Conservation (phyloP, 2,329 filamentous ascomycete species). For the Penicillium expansum region DNA sequence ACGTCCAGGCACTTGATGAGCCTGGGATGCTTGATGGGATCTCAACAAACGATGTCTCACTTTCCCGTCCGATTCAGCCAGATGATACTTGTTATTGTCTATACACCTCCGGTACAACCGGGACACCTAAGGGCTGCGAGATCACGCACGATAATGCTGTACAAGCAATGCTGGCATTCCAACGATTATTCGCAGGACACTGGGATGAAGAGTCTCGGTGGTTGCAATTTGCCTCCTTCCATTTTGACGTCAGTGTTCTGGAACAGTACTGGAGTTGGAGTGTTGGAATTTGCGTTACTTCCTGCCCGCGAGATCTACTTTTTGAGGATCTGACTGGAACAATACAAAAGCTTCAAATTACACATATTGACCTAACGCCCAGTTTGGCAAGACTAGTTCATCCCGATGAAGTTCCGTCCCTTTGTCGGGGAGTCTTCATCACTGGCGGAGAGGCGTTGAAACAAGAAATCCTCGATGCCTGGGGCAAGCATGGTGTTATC, state of each 20-base stretch:
- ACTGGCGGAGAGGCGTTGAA: slow-evolving; percentile 86
- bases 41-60: slow-evolving; percentile 33
- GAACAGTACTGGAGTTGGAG: slow-evolving; percentile 97
- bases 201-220: slow-evolving; percentile 74
- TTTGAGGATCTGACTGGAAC: slow-evolving; percentile 76
- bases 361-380: slow-evolving; percentile 88
- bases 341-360: slow-evolving; percentile 71
- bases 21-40: slow-evolving; percentile 35
- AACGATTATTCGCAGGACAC: slow-evolving; percentile 69
- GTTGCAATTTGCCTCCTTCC: slow-evolving; percentile 90
- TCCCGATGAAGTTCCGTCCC: slow-evolving; percentile 74
- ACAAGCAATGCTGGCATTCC: slow-evolving; percentile 85
- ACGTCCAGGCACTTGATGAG: slow-evolving; percentile 50
- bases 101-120: slow-evolving; percentile 85
- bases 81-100: slow-evolving; percentile 73
- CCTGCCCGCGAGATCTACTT: slow-evolving; percentile 77
- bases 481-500: slow-evolving; percentile 76
- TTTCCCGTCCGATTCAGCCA: slow-evolving; percentile 40
- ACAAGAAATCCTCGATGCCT: slow-evolving; percentile 81
- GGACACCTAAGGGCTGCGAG: slow-evolving; percentile 81
- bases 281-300: slow-evolving; percentile 78
- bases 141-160: slow-evolving; percentile 86
- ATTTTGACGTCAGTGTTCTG: slow-evolving; percentile 89
- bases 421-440: slow-evolving; percentile 84
- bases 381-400: slow-evolving; percentile 76